Percentiles rank a stretch among this genome's conserved stretches.
These are phyloP conservation scores for Comarum palustre DNA, from an alignment of 306 rosid genomes.

Conservation along the genomic window DNA sequence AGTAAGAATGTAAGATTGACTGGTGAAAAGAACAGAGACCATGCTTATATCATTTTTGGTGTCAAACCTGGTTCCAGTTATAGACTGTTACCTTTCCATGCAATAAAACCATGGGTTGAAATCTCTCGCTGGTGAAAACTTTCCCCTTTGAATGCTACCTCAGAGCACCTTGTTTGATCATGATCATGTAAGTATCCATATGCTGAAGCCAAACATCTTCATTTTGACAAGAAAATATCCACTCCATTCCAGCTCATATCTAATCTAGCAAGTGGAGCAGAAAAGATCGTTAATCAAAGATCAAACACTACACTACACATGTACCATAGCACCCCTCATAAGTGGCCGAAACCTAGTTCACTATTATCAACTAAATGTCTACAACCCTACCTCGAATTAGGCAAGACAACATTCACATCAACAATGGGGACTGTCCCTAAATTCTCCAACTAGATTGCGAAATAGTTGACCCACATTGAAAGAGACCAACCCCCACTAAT, in stretches of 20 bases:
- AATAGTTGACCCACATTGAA: conserved; percentile 23
- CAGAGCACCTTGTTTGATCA: background rate
- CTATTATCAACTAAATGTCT: background rate
- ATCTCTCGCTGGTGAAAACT: background rate
- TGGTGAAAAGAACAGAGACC: background rate
- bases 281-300: conserved; percentile 11
- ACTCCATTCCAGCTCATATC: background rate
- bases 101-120: background rate
- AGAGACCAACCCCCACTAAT: conserved; percentile 11
- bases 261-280: conserved; percentile 3
- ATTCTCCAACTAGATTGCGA: conserved; percentile 8
- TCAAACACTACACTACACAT: conserved; percentile 12
- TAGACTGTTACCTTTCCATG: conserved; percentile 8
- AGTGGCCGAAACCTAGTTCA: background rate
- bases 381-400: conserved; percentile 17
- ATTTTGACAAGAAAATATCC: background rate
- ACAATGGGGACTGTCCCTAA: conserved; percentile 4
- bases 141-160: background rate
- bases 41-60: background rate
- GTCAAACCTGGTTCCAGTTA: background rate
- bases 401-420: conserved; percentile 15
- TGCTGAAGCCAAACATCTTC: background rate
- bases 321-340: background rate
- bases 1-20: background rate
- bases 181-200: conserved; percentile 6